Evolutionary conservation across 2,329 filamentous ascomycete species (phyloP), one percentile per base, ranked within the genome.

Genomic region (Furcasterigmium sp.): DNA sequence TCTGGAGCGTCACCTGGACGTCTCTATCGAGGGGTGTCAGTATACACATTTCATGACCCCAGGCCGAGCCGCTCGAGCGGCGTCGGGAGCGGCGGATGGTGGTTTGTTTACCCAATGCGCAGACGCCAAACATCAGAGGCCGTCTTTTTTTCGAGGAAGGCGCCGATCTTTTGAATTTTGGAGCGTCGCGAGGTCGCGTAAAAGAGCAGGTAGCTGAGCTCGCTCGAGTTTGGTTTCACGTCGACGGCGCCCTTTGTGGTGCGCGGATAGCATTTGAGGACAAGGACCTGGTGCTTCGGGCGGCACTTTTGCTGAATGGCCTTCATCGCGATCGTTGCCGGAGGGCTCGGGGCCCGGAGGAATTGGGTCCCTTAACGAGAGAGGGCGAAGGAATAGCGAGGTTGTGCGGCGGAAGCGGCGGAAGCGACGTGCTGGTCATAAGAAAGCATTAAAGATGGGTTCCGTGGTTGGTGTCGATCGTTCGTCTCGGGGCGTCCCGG

Each of bases 191-290:
- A 95, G 60, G 87, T 94, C 48, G 88, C 90, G 72, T 98, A 97
- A 76, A 95, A 97, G 43, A 97, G 81, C 51, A 98, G 80, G 63
- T 97, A 97, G 67, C 89, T 95, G 50, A 98, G 80, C 73, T 98
- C 93, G 68, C 89, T 95, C 53, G 89, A 89, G 67, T 97, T 97
- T 36, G 93, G 91, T 68, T 91, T 94, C 59, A 95, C 89, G 58
- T 95, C 89, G 61, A 91, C 85, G 49, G 87, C 84, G 41, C 88
- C 89, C 69, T 96, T 97, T 52, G 87, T 87, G 51, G 87, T 91
- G 54, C 86, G 85, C 32, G 93, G 93, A 65, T 96, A 98, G 73
- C 91, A 97, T 71, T 95, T 96, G 52, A 96, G 79, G 53, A 96
- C 85, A 48, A 97, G 75, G 55, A 96, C 87, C 76, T 97, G 91